These are phyloP conservation scores for Calycina herbarum DNA, from an alignment of 2,329 filamentous ascomycete genomes.

Conservation along the genomic window DNA sequence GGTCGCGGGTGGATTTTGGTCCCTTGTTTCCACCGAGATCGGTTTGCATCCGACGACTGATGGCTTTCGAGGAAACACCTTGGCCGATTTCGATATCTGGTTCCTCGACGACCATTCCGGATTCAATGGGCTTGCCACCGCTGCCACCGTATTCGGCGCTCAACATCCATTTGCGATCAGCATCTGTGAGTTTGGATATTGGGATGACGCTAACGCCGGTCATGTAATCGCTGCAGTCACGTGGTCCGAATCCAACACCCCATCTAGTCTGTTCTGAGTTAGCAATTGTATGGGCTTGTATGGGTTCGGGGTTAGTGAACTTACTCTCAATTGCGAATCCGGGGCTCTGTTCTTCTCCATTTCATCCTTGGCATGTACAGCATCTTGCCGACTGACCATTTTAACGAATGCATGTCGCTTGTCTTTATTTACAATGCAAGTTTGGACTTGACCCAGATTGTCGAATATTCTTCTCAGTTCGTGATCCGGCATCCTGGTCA, in stretches of 20 bases:
- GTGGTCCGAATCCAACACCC: slow-evolving; percentile 95
- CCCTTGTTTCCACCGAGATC: slow-evolving; percentile 66
- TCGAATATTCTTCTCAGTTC: slow-evolving; percentile 81
- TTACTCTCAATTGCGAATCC: slow-evolving; percentile 50
- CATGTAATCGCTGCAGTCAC: slow-evolving; percentile 95
- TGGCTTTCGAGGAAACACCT: slow-evolving; percentile 91
- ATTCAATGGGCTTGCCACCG: slow-evolving; percentile 76
- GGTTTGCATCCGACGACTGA: slow-evolving; percentile 68
- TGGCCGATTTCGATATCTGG: slow-evolving; percentile 98
- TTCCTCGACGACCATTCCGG: slow-evolving; percentile 89
- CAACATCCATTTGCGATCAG: slow-evolving; percentile 95
- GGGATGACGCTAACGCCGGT: slow-evolving; percentile 92
- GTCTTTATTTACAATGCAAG: slow-evolving; percentile 96
- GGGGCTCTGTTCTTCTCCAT: slow-evolving; percentile 79
- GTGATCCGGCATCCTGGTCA: slow-evolving; percentile 66
- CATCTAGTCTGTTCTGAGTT: slow-evolving; percentile 71
- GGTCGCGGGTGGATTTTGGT: slow-evolving; percentile 52
- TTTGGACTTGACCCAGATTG: slow-evolving; percentile 85
- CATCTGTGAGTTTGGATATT: slow-evolving; percentile 88
- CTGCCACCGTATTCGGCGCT: slow-evolving; percentile 92
- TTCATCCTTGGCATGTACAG: slow-evolving; percentile 77
- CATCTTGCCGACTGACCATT: slow-evolving; percentile 89
- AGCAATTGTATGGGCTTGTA: slow-evolving; percentile 23
- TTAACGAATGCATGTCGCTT: slow-evolving; percentile 99
- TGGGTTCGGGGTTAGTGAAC: slow-evolving; percentile 14